phyloP scores from a whole-genome alignment of 257 asterid genomes.

The Lithospermum erythrorhizon region DNA sequence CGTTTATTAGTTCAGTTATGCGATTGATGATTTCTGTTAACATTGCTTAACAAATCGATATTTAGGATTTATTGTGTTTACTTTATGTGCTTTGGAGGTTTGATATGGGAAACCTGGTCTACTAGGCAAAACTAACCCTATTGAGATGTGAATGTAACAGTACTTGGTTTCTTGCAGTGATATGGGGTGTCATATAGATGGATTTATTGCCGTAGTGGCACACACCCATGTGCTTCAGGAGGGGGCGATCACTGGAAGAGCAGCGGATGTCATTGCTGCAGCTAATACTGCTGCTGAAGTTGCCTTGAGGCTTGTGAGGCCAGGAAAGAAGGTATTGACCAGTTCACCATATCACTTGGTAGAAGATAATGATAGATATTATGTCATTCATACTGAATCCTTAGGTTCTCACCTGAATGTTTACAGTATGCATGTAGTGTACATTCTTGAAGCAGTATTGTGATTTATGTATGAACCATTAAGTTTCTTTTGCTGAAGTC shows the following conservation, averaged over 20 bases:
- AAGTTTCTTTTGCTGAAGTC: no score
- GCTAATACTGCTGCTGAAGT: slow-evolving; percentile 96
- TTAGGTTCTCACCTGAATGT: no score
- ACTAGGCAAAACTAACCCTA: background rate
- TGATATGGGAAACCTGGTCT: background rate
- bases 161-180: slow-evolving; percentile 44
- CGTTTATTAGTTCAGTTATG: background rate
- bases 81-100: background rate
- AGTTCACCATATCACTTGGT: no score
- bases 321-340: slow-evolving; percentile 62
- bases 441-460: no score
- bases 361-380: no score
- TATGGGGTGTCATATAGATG: slow-evolving; percentile 98
- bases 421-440: no score
- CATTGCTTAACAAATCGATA: background rate
- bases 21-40: background rate
- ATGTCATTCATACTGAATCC: no score
- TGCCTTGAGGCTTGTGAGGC: slow-evolving; percentile 86
- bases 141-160: background rate
- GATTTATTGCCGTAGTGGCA: slow-evolving; percentile 84
- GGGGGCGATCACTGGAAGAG: slow-evolving; percentile 76
- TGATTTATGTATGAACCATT: no score
- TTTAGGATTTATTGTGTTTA: background rate
- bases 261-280: slow-evolving; percentile 27
- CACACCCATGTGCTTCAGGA: slow-evolving; percentile 79